Conservation (phyloP, 176 grass and related monocot species). For the Rhynchospora breviuscula region DNA sequence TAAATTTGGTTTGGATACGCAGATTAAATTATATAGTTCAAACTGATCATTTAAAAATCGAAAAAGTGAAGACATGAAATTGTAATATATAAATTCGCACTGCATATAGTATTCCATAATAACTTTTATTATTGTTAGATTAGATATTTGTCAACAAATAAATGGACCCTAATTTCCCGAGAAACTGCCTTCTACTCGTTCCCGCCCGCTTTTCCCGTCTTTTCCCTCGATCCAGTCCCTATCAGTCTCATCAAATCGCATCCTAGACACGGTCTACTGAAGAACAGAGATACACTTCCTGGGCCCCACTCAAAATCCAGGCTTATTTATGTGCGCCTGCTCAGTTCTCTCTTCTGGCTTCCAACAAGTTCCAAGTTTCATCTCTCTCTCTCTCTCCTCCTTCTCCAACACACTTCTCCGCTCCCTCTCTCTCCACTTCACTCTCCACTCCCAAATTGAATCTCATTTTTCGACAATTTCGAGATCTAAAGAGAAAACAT, state of each 20-base stretch:
- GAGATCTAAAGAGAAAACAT: background rate
- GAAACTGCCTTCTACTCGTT: background rate
- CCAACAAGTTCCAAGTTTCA: background rate
- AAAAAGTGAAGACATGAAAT: too few species aligned
- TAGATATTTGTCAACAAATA: background rate
- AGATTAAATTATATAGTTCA: too few species aligned
- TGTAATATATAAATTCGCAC: too few species aligned
- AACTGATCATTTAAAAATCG: too few species aligned
- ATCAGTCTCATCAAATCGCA: background rate
- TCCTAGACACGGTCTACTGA: background rate
- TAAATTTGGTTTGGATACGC: too few species aligned
- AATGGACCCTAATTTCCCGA: background rate
- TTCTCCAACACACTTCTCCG: background rate
- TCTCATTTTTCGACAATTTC: background rate
- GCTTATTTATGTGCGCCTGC: background rate
- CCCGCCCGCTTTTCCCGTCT: background rate
- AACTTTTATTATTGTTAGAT: too few species aligned
- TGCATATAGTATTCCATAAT: too few species aligned
- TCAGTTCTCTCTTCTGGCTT: background rate
- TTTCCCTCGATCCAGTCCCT: background rate
- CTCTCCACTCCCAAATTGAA: background rate
- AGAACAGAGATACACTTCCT: background rate
- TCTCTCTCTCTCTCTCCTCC: background rate
- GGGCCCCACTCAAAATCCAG: background rate
- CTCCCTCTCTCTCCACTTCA: conserved; percentile 8